Evolutionary conservation across 2,329 filamentous ascomycete species (phyloP), one percentile per base, ranked within the genome.

Genomic region (Exophiala oligosperma): DNA sequence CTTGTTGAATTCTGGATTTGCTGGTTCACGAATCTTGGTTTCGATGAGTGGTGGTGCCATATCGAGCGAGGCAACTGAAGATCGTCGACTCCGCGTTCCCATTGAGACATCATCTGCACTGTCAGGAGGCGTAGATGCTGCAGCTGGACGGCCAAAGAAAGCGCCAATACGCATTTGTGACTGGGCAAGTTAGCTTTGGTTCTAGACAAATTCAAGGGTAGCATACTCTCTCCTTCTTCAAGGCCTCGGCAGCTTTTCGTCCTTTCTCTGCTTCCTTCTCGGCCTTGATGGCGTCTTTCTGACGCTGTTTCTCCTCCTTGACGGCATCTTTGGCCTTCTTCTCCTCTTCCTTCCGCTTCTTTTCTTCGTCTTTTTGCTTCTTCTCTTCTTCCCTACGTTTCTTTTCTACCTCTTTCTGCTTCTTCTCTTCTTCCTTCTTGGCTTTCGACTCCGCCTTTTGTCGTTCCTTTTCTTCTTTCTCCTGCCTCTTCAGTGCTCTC

Each of bases 1-100:
- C 64, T 84, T 86, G 17, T 89, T 77, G 65, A 91, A 92, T 46
- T 84, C 80, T 0, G 82, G 65, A 53, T 69, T 62, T 6, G 64
- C 29, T 24, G 70, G 66, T 40, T 66, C 64, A 17, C 56, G 17
- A 8, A 63, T 54, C 8, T 57, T 59, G 12, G 59, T 4, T 62
- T 69, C 64, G 59, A 77, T 76, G 43, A 63, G 12, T 47, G 57
- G 50, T 14, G 58, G 4, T 35, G 56, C 53, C 37, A 60, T 51
- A 28, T 66, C 50, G 64, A 69, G 26, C 60, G 59, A 61, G 21
- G 61, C 53, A 48, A 64, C 61, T 11, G 67, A 60, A 2, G 70
- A 58, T 47, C 69, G 64, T 51, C 68, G 49, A 40, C 58, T 69
- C 8, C 61, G 58, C 11, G 63, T 59, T 12, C 69, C 61, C 24